Percentiles rank a stretch among this genome's conserved stretches.
These are phyloP conservation scores for Stemphylium lycopersici DNA, from an alignment of 2,329 filamentous ascomycete species.

Conservation along the genomic window DNA sequence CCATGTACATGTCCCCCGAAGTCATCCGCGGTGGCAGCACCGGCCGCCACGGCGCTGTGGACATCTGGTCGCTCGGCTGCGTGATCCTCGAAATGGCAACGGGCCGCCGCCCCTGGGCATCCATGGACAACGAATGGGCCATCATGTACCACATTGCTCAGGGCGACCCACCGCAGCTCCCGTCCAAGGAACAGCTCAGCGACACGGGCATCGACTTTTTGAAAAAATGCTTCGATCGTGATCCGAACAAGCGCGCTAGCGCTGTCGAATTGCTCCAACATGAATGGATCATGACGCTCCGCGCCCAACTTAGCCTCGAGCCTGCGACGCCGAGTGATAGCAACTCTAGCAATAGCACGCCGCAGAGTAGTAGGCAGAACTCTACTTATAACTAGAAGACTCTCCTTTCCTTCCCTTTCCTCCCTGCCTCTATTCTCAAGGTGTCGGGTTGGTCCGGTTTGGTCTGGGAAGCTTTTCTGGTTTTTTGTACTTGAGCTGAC, in stretches of 20 bases:
- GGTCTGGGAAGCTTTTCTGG: background rate
- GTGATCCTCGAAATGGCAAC: slow-evolving; percentile 98
- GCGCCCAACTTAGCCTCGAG: slow-evolving; percentile 55
- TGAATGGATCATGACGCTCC: slow-evolving; percentile 74
- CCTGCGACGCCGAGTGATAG: slow-evolving; percentile 52
- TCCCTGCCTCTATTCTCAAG: too few relatives aligned
- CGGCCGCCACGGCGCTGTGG: slow-evolving; percentile 83
- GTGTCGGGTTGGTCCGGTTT: background rate
- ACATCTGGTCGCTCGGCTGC: slow-evolving; percentile 96
- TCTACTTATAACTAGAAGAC: slow-evolving; percentile 37
- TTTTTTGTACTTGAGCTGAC: slow-evolving; percentile 10
- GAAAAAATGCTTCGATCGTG: slow-evolving; percentile 81
- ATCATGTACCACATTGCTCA: slow-evolving; percentile 99
- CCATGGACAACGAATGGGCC: slow-evolving; percentile 97
- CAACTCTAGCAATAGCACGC: slow-evolving; percentile 24
- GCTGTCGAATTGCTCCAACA: slow-evolving; percentile 91
- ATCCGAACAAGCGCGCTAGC: slow-evolving; percentile 77
- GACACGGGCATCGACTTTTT: slow-evolving; percentile 86
- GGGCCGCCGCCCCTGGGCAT: slow-evolving; percentile 90
- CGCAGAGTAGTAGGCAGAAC: slow-evolving; percentile 39
- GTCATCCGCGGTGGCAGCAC: slow-evolving; percentile 82
- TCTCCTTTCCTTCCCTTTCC: background rate
- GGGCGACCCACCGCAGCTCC: slow-evolving; percentile 88
- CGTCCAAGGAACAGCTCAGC: slow-evolving; percentile 81
- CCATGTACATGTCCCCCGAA: slow-evolving; percentile 99